Conservation (phyloP, 768 basidiomycete species). For the Polyporus arcularius region DNA sequence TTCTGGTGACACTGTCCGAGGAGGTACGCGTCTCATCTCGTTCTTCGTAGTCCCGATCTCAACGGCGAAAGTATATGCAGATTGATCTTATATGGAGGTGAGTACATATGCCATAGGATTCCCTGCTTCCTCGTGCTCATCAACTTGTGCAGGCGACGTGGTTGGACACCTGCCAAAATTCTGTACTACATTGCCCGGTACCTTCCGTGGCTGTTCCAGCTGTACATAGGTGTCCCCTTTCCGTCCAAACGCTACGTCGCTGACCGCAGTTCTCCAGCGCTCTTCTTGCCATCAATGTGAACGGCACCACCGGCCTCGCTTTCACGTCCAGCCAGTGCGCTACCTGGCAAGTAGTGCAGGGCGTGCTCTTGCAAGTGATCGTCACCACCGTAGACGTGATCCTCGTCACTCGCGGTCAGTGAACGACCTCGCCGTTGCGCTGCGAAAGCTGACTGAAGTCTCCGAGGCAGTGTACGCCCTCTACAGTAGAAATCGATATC, state of each 20-base stretch:
- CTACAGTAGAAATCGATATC: slow-evolving; percentile 18
- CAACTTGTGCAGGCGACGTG: slow-evolving; percentile 1
- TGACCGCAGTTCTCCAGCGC: slow-evolving; percentile 14
- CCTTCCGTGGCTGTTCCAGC: slow-evolving; percentile 24
- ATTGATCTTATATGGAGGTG: slow-evolving; percentile 28
- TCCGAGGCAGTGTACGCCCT: slow-evolving; percentile 23
- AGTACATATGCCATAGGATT: not conserved
- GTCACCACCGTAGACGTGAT: slow-evolving; percentile 29
- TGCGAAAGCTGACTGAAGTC: no score
- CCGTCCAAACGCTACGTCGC: not conserved
- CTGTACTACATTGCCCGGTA: slow-evolving; percentile 26
- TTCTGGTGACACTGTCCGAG: slow-evolving; percentile 14
- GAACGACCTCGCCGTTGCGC: no score
- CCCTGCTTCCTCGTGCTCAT: not conserved
- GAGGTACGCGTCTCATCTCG: slow-evolving; percentile 5
- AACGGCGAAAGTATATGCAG: slow-evolving; percentile 2
- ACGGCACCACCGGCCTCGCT: slow-evolving; percentile 24
- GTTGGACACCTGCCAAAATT: slow-evolving; percentile 25
- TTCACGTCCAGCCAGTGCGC: slow-evolving; percentile 21
- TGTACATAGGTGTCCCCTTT: slow-evolving; percentile 9
- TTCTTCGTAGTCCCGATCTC: not conserved
- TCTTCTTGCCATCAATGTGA: slow-evolving; percentile 25
- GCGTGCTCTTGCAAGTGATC: slow-evolving; percentile 22
- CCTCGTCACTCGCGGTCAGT: slow-evolving; percentile 27
- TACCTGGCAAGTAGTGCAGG: slow-evolving; percentile 26